Percentiles rank a stretch among this genome's conserved stretches.
These are phyloP conservation scores for Rehmannia glutinosa DNA, from an alignment of 257 asterid genomes.

Conservation along the genomic window DNA sequence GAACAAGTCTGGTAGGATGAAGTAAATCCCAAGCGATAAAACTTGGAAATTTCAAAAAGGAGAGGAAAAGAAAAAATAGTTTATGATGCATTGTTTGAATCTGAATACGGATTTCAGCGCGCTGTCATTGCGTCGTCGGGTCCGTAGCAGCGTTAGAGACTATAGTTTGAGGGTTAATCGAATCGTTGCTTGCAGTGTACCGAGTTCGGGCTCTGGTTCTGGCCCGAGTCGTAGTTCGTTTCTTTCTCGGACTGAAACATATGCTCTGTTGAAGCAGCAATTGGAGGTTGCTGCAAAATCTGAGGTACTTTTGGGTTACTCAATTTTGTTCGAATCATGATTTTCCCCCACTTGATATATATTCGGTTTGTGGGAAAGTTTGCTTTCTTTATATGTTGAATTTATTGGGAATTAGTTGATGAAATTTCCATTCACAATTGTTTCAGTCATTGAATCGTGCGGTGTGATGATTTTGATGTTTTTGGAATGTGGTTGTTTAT, in stretches of 20 bases:
- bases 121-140: conserved; percentile 31
- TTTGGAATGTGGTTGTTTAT: neutral
- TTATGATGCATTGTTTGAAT: conserved; percentile 52
- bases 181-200: conserved; percentile 44
- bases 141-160: conserved; percentile 14
- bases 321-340: neutral
- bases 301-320: conserved; percentile 41
- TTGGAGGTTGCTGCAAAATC: conserved; percentile 79
- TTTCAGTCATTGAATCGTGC: neutral
- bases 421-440: neutral
- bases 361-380: neutral
- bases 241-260: conserved; percentile 58
- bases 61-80: neutral
- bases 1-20: neutral
- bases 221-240: conserved; percentile 35
- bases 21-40: neutral
- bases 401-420: neutral
- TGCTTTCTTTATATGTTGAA: neutral
- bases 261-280: conserved; percentile 75
- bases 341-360: no score
- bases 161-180: conserved; percentile 20
- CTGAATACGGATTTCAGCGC: conserved; percentile 35
- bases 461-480: neutral
- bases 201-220: conserved; percentile 28
- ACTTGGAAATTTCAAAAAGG: neutral